Evolutionary conservation across 371 early-diverging fungal species (phyloP).

Genomic region (Quaeritorhiza haematococci): DNA sequence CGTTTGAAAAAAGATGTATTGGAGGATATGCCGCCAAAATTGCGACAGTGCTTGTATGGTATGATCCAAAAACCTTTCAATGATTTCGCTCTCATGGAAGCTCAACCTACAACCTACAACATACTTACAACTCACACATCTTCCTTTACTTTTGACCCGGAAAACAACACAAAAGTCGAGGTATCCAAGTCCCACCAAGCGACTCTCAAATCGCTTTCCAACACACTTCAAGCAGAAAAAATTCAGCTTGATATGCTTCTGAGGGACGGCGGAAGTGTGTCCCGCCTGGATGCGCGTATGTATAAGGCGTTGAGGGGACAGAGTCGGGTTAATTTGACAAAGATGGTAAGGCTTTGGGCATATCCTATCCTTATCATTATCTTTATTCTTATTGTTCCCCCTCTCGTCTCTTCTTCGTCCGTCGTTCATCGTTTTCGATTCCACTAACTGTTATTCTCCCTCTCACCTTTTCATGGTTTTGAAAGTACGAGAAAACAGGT

Average conservation of each 20-base stretch:
- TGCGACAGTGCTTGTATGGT: slow-evolving; percentile 38
- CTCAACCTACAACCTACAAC: neutral
- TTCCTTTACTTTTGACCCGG: too few relatives aligned
- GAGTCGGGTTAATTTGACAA: slow-evolving; percentile 5
- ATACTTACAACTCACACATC: too few relatives aligned
- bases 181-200: too few relatives aligned
- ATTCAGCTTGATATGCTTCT: neutral
- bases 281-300: too few relatives aligned
- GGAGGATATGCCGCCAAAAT: slow-evolving; percentile 41
- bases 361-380: too few relatives aligned
- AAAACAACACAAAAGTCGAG: neutral
- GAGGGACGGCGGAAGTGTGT: too few relatives aligned
- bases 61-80: too few relatives aligned
- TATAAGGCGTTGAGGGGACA: neutral
- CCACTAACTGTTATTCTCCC: neutral
- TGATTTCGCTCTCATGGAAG: too few relatives aligned
- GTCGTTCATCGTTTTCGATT: neutral
- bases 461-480: neutral
- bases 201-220: too few relatives aligned
- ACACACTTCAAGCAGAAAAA: neutral
- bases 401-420: neutral
- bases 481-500: slow-evolving; percentile 31
- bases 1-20: slow-evolving; percentile 52
- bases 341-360: slow-evolving; percentile 5
- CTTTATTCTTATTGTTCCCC: neutral